Base-by-base conservation (phyloP, 192 early-diverging fungal species). In the Rhizophlyctis rosea region DNA sequence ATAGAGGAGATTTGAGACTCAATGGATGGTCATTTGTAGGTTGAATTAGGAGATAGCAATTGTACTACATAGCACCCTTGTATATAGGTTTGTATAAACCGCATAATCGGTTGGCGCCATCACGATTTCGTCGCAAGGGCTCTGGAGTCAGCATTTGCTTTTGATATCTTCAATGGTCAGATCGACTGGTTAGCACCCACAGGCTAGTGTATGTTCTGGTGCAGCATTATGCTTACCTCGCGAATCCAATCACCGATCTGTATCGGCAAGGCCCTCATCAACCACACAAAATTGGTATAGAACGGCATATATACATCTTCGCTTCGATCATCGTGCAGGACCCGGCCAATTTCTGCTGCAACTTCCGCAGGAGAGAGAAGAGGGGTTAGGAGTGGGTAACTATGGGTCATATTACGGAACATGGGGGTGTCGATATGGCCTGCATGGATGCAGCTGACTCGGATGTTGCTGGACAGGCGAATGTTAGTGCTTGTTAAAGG, bases 391-490 rank as follows among this genome's bases (percentile, higher is more conserved):
- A 82, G 87, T 7, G 83, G 82, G 31, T 54, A 54, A 47, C 68
- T 66, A 36, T 86, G 81, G 25, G 69, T 49, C 3, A 88, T 77
- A 0, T 87, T 89, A 2, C 66, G 50, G 67, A 94, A 94, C 75
- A 94, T 82, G 4, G 78, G 82, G 3, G 90, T 91, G 53, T 79
- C 70, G 34, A 90, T 78, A 21, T 86, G 71, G 9, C 89, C 92
- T 1, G 89, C 88, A 61, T 79, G 85, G 11, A 91, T 81, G 44
- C 85, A 72, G 0, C 84, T 84, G n/a, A 87, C 80, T 33, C 84
- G 78, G 56, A 94, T 75, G 62, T 87, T 76, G 7, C 78, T 81
- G 61, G 3, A 51, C 25, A 50, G 13, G 11, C 34, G 54, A 29
- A 23, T 4, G 54, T 1, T 16, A 14, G 33, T 56, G 7, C 24